These are phyloP conservation scores for Oryza glumipatula DNA, from an alignment of 176 grass and related monocot genomes.

Conservation along the genomic window DNA sequence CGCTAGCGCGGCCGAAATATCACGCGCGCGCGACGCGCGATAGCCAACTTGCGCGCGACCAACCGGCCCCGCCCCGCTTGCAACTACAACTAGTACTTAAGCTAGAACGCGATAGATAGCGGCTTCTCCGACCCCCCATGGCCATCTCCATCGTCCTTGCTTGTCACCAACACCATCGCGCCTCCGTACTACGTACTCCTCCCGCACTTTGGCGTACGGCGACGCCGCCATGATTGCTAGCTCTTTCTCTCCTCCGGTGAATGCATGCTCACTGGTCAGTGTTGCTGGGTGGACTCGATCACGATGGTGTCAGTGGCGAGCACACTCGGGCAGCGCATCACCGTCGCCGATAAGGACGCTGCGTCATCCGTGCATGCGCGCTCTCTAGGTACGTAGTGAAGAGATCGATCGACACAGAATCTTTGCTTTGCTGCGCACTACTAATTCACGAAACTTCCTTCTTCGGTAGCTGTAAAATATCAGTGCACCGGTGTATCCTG, in stretches of 20 bases:
- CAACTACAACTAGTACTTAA: not conserved
- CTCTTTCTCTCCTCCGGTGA: not conserved
- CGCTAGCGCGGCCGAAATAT: slow-evolving; percentile 31
- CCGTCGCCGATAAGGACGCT: slow-evolving; percentile 18
- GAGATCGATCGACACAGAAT: not conserved
- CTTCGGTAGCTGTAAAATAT: not conserved
- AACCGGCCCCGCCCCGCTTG: not conserved
- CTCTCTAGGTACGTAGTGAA: not conserved
- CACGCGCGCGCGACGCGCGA: not conserved
- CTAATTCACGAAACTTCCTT: not conserved
- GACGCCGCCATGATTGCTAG: not conserved
- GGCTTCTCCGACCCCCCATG: not conserved
- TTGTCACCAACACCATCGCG: not conserved
- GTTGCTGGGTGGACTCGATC: not conserved
- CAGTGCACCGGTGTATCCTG: not conserved
- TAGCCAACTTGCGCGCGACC: slow-evolving; percentile 6
- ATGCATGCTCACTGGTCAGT: not conserved
- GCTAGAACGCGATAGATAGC: not conserved
- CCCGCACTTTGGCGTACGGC: slow-evolving; percentile 41
- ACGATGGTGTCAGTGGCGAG: slow-evolving; percentile 11
- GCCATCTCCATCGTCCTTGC: not conserved
- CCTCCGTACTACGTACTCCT: slow-evolving; percentile 19
- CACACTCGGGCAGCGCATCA: not conserved
- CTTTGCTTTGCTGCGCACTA: not conserved
- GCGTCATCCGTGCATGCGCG: not conserved